Evolutionary conservation across 139 green algal species (phyloP).

Genomic region (Volvox africanus): DNA sequence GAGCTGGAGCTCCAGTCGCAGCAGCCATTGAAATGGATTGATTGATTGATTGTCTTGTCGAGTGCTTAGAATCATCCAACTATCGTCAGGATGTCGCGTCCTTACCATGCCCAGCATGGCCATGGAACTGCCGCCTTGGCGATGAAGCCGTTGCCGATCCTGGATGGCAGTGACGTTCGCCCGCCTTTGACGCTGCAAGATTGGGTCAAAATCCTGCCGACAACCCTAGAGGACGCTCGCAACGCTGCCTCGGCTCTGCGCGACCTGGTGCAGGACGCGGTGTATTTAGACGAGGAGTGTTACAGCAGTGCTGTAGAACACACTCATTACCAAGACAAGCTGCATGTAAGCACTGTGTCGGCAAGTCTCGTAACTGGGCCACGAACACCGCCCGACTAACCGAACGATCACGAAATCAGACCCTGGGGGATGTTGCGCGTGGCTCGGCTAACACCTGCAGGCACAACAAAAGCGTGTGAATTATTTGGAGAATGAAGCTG

Average conservation of each 20-base stretch:
- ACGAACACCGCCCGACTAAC: neutral
- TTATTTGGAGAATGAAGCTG: conserved; percentile 62
- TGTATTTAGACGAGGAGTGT: conserved; percentile 83
- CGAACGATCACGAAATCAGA: neutral
- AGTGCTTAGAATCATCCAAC: too few relatives aligned
- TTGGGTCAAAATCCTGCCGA: conserved; percentile 14
- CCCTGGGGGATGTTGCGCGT: too few relatives aligned
- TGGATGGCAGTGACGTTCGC: neutral
- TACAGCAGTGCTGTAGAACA: conserved; percentile 65
- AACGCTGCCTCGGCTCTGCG: conserved; percentile 48
- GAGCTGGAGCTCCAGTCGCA: too few relatives aligned
- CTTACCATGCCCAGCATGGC: neutral
- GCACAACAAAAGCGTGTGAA: conserved; percentile 54
- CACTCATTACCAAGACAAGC: conserved; percentile 66
- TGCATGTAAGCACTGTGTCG: conserved; percentile 55
- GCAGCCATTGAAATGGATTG: too few relatives aligned
- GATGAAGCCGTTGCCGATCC: conserved; percentile 27
- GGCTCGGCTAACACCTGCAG: conserved; percentile 36
- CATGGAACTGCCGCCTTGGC: neutral
- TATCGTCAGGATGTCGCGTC: neutral
- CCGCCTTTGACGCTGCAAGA: neutral
- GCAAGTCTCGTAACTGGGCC: too few relatives aligned
- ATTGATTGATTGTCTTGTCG: too few relatives aligned
- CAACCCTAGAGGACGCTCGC: conserved; percentile 13
- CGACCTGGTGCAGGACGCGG: conserved; percentile 73